phyloP scores from a whole-genome alignment of 208 protist genomes.

The Leishmania mexicana region DNA sequence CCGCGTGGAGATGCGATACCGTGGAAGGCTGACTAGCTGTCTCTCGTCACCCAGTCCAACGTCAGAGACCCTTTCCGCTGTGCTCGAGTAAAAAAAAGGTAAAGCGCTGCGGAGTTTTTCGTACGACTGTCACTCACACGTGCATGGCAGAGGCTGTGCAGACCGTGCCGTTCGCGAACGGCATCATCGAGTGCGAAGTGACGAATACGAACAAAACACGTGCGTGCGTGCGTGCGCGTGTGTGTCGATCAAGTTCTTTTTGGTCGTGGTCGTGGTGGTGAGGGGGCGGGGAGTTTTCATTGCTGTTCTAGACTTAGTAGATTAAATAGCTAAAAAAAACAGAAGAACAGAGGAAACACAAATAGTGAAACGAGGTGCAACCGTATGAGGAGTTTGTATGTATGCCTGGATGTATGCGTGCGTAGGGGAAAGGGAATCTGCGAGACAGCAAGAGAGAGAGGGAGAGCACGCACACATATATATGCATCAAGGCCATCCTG shows the following conservation, averaged over 20 bases:
- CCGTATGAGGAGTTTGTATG: neutral
- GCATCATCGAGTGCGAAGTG: neutral
- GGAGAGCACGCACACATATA: neutral
- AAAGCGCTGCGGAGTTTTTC: no score
- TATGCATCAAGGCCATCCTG: neutral
- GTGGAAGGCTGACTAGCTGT: neutral
- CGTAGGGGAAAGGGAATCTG: neutral
- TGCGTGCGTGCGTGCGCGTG: neutral
- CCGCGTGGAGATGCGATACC: neutral
- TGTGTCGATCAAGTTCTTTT: neutral
- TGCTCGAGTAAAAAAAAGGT: neutral
- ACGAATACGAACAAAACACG: neutral
- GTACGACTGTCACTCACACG: neutral
- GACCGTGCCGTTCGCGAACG: neutral
- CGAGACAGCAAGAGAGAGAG: neutral
- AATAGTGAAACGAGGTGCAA: neutral
- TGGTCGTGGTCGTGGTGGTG: neutral
- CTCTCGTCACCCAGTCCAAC: neutral
- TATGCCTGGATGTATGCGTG: conserved; percentile 1
- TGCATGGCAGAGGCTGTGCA: neutral
- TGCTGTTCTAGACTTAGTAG: neutral
- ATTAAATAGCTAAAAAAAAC: conserved; percentile 4
- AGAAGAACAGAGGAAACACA: neutral
- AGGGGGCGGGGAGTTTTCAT: neutral
- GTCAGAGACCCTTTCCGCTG: neutral